phyloP scores from a whole-genome alignment of 345 rosid genomes.

The Arabidopsis arenosa region DNA sequence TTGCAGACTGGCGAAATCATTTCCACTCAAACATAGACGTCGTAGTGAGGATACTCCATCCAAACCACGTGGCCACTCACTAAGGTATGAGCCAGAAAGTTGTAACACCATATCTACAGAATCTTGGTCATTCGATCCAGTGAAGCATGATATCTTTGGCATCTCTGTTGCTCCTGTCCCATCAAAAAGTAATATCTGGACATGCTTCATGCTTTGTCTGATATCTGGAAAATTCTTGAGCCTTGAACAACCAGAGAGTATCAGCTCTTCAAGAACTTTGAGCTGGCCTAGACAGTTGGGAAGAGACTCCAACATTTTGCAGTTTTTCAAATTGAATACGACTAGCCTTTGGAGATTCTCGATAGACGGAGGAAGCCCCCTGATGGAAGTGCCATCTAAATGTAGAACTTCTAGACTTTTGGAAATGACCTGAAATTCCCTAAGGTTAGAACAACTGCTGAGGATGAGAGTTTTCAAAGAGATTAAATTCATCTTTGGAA shows the following conservation, averaged over 20 bases:
- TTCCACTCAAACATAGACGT: slow-evolving; percentile 16
- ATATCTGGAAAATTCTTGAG: slow-evolving; percentile 1
- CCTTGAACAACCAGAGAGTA: slow-evolving; percentile 22
- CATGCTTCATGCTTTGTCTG: not conserved
- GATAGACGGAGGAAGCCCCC: not conserved
- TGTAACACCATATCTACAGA: not conserved
- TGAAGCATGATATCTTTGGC: slow-evolving; percentile 1
- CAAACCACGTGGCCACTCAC: slow-evolving; percentile 4
- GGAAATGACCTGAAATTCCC: slow-evolving; percentile 6
- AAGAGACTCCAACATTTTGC: slow-evolving; percentile 13
- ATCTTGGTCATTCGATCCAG: not conserved
- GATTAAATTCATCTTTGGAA: not conserved
- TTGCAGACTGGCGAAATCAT: not conserved
- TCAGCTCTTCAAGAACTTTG: not conserved
- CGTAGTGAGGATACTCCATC: not conserved
- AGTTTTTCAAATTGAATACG: not conserved
- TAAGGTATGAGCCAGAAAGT: not conserved
- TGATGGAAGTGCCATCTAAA: slow-evolving; percentile 26
- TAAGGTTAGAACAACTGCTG: slow-evolving; percentile 18
- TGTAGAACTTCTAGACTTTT: not conserved
- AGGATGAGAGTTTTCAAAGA: slow-evolving; percentile 16
- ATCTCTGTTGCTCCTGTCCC: slow-evolving; percentile 7
- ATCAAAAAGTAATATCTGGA: slow-evolving; percentile 5
- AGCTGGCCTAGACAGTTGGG: not conserved
- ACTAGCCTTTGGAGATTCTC: not conserved